Conservation (phyloP, 169 alveolate species). For the Blepharisma undulans region DNA sequence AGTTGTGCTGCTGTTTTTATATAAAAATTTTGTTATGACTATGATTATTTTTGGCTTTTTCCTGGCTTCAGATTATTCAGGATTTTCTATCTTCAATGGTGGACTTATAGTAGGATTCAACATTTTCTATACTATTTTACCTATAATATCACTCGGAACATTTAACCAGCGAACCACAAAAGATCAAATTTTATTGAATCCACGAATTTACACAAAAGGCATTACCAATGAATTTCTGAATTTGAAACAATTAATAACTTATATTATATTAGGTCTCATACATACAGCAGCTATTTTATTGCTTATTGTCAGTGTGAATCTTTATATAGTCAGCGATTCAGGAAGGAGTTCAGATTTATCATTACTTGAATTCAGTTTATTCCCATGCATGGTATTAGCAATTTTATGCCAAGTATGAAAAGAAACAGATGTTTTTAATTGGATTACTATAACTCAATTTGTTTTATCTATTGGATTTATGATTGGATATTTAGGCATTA, state of each 20-base stretch:
- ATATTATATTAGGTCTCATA: neutral
- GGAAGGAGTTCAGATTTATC: neutral
- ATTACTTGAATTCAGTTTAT: neutral
- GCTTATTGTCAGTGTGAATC: neutral
- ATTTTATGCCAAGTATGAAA: neutral
- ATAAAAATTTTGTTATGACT: slow-evolving; percentile 20
- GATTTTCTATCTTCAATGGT: neutral
- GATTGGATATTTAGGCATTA: neutral
- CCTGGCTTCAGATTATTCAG: slow-evolving; percentile 1
- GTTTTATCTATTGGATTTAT: neutral
- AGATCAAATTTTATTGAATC: neutral
- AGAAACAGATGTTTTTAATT: neutral
- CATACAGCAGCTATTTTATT: neutral
- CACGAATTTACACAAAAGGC: neutral
- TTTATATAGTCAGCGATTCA: neutral
- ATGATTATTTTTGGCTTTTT: neutral
- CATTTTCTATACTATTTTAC: slow-evolving; percentile 7
- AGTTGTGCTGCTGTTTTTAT: neutral
- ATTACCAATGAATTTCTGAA: neutral
- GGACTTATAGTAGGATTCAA: slow-evolving; percentile 1
- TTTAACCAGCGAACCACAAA: neutral
- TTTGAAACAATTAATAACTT: neutral
- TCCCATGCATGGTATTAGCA: neutral
- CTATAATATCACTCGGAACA: neutral
- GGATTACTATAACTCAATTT: neutral